Evolutionary conservation across 2,329 filamentous ascomycete genomes (phyloP).

Genomic region (Aspergillus fructus): DNA sequence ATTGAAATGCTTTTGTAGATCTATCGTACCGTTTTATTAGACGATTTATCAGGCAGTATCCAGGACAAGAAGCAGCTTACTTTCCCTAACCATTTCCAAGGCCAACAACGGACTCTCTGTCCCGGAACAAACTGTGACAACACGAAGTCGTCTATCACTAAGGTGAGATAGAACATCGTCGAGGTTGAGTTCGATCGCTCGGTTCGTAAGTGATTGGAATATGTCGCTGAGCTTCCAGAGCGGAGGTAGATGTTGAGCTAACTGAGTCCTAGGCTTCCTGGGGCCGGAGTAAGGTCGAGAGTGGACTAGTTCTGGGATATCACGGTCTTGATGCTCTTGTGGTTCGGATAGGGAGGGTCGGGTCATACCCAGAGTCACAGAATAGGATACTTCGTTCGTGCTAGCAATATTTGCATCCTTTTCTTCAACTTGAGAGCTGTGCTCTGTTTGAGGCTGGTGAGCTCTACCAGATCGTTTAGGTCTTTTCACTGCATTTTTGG

Average conservation of each 20-base stretch:
- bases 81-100: constrained; percentile 56
- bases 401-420: neutral
- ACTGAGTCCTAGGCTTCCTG: constrained; percentile 9
- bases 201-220: constrained; percentile 25
- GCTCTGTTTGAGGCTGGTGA: neutral
- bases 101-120: constrained; percentile 73
- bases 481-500: neutral
- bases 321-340: neutral
- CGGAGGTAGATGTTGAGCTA: constrained; percentile 26
- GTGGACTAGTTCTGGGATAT: constrained; percentile 23
- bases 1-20: constrained; percentile 33
- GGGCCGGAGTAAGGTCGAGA: constrained; percentile 14
- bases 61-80: constrained; percentile 26
- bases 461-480: neutral
- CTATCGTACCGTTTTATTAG: constrained; percentile 3
- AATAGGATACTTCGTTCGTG: no score
- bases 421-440: neutral
- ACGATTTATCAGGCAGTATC: neutral
- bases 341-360: neutral
- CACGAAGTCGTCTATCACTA: constrained; percentile 46
- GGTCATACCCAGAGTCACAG: no score
- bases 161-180: constrained; percentile 41
- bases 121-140: constrained; percentile 76
- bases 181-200: constrained; percentile 37
- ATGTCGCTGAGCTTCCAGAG: constrained; percentile 30